Percentiles rank a stretch among this genome's conserved stretches.
Evolutionary conservation across 2,329 filamentous ascomycete genomes (phyloP).

Genomic region (Corynespora cassiicola): DNA sequence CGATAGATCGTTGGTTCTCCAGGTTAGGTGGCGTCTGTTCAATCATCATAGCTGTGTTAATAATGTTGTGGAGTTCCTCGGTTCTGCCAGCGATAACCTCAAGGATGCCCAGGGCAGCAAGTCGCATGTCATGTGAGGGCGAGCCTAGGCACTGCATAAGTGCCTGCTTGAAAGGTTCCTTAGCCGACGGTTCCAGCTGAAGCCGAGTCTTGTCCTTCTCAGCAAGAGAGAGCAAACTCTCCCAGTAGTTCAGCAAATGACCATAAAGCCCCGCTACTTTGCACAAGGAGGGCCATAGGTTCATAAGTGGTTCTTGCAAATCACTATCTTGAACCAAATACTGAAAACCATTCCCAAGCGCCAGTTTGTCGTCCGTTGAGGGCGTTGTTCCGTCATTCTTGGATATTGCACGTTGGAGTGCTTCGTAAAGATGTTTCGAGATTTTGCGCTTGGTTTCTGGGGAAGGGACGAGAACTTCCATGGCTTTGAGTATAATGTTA

Average conservation of each 20-base stretch:
- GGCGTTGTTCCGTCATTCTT: constrained; percentile 3
- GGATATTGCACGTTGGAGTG: constrained; percentile 25
- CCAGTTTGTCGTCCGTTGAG: constrained; percentile 59
- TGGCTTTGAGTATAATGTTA: constrained; percentile 37
- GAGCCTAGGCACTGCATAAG: constrained; percentile 77
- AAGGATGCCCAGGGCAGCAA: constrained; percentile 76
- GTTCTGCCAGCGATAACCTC: constrained; percentile 60
- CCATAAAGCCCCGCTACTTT: constrained; percentile 71
- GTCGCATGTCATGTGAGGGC: constrained; percentile 75
- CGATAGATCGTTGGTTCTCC: constrained; percentile 76
- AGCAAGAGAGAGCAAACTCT: constrained; percentile 62
- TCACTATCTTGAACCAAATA: constrained; percentile 70
- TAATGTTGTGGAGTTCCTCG: constrained; percentile 58
- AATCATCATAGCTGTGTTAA: constrained; percentile 75
- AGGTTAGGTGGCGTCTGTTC: constrained; percentile 82
- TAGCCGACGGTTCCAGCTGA: constrained; percentile 59
- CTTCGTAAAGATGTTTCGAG: constrained; percentile 23
- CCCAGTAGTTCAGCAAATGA: constrained; percentile 51
- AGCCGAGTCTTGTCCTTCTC: constrained; percentile 64
- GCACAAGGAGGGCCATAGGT: constrained; percentile 70
- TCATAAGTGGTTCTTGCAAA: constrained; percentile 55
- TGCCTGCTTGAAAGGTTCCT: constrained; percentile 67
- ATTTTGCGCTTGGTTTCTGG: constrained; percentile 26
- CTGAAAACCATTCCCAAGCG: constrained; percentile 76
- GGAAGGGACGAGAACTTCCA: constrained; percentile 26